Evolutionary conservation across 1,139 yeast genomes (phyloP).

Genomic region (Pneumocystis murina): DNA sequence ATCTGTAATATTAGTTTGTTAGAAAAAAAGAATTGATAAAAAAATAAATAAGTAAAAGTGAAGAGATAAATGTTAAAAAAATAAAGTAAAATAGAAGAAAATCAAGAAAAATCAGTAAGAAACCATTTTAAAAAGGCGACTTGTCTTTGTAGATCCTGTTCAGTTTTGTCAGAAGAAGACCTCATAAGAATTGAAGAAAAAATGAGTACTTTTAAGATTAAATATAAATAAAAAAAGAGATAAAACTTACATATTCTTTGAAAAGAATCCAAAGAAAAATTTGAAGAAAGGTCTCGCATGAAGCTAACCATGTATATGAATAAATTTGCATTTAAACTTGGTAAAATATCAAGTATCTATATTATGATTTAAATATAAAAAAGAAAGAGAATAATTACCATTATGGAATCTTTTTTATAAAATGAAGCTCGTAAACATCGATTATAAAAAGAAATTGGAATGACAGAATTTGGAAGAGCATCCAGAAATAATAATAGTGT

Average conservation of each 20-base stretch:
- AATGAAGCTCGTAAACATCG: slow-evolving; percentile 1
- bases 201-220: background rate
- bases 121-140: background rate
- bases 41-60: background rate
- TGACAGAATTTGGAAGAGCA: slow-evolving; percentile 4
- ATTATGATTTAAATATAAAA: background rate
- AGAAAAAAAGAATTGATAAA: background rate
- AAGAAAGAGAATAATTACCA: background rate
- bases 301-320: slow-evolving; percentile 7
- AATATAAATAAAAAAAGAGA: background rate
- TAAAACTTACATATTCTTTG: background rate
- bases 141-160: background rate
- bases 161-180: background rate
- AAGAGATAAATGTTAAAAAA: background rate
- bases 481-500: slow-evolving; percentile 2
- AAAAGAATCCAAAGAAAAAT: background rate
- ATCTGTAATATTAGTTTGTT: background rate
- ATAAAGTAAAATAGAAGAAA: background rate
- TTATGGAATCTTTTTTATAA: background rate
- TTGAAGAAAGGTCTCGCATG: background rate
- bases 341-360: slow-evolving; percentile 5
- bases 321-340: slow-evolving; percentile 4
- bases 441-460: slow-evolving; percentile 2
- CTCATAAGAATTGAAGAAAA: background rate
- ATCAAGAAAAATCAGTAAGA: background rate